Evolutionary conservation across 176 grass and related monocot species (phyloP).

Genomic region (Oryza longistaminata): DNA sequence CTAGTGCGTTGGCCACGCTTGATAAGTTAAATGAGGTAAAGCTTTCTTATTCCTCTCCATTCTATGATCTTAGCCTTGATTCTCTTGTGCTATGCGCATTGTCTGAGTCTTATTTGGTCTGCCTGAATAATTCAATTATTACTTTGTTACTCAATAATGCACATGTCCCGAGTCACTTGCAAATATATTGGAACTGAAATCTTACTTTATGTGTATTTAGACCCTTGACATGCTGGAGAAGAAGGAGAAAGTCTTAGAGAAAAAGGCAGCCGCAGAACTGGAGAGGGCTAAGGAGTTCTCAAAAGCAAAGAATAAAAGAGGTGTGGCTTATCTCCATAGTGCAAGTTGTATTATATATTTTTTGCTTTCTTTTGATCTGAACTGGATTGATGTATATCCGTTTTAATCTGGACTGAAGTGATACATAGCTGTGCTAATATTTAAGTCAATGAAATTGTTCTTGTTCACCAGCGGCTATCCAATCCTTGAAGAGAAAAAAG

Average conservation of each 20-base stretch:
- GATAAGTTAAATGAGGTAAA: slow-evolving; percentile 97
- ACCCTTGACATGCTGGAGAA: slow-evolving; percentile 84
- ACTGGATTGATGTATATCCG: neutral
- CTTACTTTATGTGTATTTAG: slow-evolving; percentile 24
- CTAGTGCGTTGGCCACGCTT: slow-evolving; percentile 81
- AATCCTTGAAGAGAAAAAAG: slow-evolving; percentile 80
- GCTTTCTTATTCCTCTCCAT: neutral
- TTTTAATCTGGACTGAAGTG: neutral
- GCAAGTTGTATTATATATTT: neutral
- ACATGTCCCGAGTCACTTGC: neutral
- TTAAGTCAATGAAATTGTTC: neutral
- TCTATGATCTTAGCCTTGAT: neutral
- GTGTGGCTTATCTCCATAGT: slow-evolving; percentile 7
- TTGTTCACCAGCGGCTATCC: slow-evolving; percentile 58
- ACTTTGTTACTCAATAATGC: neutral
- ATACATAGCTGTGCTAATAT: neutral
- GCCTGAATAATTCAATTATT: neutral
- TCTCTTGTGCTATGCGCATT: neutral
- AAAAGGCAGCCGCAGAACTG: slow-evolving; percentile 64
- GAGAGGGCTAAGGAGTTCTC: slow-evolving; percentile 78
- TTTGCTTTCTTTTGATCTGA: neutral
- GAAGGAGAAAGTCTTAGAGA: slow-evolving; percentile 71
- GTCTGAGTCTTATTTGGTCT: neutral
- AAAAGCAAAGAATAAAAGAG: slow-evolving; percentile 79
- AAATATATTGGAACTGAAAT: neutral